Evolutionary conservation across 495 filamentous ascomycete genomes (phyloP), one percentile per base, ranked within the genome.

Genomic region (Cercophora newfieldiana): DNA sequence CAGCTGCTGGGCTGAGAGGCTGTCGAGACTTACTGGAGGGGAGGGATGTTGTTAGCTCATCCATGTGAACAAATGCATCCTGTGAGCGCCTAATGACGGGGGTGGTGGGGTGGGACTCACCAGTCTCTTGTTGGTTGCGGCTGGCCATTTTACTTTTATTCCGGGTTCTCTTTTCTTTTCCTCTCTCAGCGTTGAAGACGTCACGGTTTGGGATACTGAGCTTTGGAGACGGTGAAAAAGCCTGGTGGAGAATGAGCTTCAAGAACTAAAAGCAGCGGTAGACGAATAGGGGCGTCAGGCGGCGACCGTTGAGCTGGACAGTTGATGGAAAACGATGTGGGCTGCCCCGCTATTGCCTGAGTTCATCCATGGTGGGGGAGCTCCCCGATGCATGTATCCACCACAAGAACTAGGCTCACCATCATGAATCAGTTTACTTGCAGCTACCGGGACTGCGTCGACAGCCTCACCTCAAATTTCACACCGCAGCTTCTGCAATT

Each of bases 1-100:
- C 29, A 86, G 80, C 71, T 86, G 83, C 57, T 82, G 79, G 6
- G 79, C 75, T 65, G 75, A 81, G 59, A 87, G 80, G 67, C 65
- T 78, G 73, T 79, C 79, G 68, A 86, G 80, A 59, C 77, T 78
- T 63, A 82, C 80, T 82, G 51, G 16, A 44, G 12, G 28, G 16
- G 1, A 7, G 7, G 7, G 44, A n/a, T n/a, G n/a, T n/a, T 50
- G 47, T 66, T 48, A 68, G 62, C 48, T 63, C 24, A 14, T 48
- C 7, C 21, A 28, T 33, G 16, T 7, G 7, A 24, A 21, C 47
- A 7, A 2, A n/a, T 26, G n/a, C n/a, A n/a, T n/a, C n/a, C n/a
- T n/a, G 24, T n/a, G 56, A 25, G 49, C 18, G n/a, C n/a, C n/a
- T n/a, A n/a, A 25, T 58, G 50, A 3, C 25, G 25, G 29, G 29